phyloP scores from a whole-genome alignment of 2,329 filamentous ascomycete species.

The Fusarium sublunatum region DNA sequence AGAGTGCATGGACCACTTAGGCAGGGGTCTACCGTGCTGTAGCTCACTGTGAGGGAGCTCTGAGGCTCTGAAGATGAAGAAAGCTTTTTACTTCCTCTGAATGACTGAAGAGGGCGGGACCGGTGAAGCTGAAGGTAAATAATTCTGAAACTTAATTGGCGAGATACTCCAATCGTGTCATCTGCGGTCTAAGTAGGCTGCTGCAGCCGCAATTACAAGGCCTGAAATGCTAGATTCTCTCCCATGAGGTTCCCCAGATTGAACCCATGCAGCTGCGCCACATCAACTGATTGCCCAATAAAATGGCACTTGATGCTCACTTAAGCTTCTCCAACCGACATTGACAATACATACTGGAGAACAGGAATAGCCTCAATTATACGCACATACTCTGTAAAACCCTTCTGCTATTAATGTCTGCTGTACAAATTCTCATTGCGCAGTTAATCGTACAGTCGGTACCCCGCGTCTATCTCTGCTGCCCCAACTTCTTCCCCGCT shows the following conservation, averaged over 20 bases:
- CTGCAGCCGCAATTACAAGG: too few species aligned
- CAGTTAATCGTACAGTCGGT: neutral
- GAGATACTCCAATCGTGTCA: too few species aligned
- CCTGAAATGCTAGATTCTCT: neutral
- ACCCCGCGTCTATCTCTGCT: constrained; percentile 1
- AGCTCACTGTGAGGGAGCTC: constrained; percentile 13
- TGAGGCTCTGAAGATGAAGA: neutral
- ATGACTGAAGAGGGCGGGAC: too few species aligned
- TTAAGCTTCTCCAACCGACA: constrained; percentile 1
- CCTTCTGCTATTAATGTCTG: neutral
- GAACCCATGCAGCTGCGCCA: constrained; percentile 39
- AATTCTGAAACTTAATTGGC: too few species aligned
- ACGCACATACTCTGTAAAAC: neutral
- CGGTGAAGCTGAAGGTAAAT: too few species aligned
- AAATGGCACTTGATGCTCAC: constrained; percentile 11
- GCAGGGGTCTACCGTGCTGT: constrained; percentile 25
- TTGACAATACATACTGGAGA: neutral
- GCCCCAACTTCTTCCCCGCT: constrained; percentile 8
- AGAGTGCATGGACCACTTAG: constrained; percentile 40
- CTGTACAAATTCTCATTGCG: neutral
- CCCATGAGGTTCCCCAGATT: constrained; percentile 37
- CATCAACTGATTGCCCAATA: constrained; percentile 31
- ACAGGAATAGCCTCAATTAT: neutral
- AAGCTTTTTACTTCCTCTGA: too few species aligned
- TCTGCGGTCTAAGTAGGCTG: neutral